A percentile compares a stretch with the other conserved stretches of the same genome.
These are phyloP conservation scores for Metschnikowia kunwiensis DNA, from an alignment of 805 yeast genomes.

Conservation along the genomic window DNA sequence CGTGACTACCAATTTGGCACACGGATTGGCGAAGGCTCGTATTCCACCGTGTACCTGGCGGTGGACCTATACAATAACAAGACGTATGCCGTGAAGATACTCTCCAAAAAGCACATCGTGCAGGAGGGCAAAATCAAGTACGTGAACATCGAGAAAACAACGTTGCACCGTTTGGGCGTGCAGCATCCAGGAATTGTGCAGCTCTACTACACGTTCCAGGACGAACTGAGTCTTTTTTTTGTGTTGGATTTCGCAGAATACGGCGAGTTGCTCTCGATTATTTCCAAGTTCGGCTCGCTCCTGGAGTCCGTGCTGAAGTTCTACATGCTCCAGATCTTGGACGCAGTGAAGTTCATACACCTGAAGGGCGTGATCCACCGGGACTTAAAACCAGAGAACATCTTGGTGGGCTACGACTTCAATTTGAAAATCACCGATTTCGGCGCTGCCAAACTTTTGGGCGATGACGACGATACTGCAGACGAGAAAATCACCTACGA, in stretches of 20 bases:
- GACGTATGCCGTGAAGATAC: conserved; percentile 85
- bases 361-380: conserved; percentile 87
- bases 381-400: conserved; percentile 93
- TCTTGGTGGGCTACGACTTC: conserved; percentile 79
- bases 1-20: conserved; percentile 88
- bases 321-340: conserved; percentile 84
- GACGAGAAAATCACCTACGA: conserved; percentile 33
- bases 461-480: conserved; percentile 31
- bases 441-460: conserved; percentile 89
- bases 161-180: conserved; percentile 79
- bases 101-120: conserved; percentile 89
- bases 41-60: conserved; percentile 89
- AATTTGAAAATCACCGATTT: conserved; percentile 91
- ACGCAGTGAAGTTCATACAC: conserved; percentile 87
- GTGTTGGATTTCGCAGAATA: conserved; percentile 92
- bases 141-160: conserved; percentile 91
- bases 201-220: conserved; percentile 91
- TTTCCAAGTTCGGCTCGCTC: conserved; percentile 73
- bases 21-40: conserved; percentile 91
- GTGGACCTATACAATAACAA: conserved; percentile 68
- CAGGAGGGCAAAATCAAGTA: conserved; percentile 93
- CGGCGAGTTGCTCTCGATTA: conserved; percentile 84
- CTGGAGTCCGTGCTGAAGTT: conserved; percentile 73
- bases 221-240: conserved; percentile 79
- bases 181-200: conserved; percentile 92